Conservation (phyloP, 2,329 filamentous ascomycete species). For the Aspergillus bombycis region DNA sequence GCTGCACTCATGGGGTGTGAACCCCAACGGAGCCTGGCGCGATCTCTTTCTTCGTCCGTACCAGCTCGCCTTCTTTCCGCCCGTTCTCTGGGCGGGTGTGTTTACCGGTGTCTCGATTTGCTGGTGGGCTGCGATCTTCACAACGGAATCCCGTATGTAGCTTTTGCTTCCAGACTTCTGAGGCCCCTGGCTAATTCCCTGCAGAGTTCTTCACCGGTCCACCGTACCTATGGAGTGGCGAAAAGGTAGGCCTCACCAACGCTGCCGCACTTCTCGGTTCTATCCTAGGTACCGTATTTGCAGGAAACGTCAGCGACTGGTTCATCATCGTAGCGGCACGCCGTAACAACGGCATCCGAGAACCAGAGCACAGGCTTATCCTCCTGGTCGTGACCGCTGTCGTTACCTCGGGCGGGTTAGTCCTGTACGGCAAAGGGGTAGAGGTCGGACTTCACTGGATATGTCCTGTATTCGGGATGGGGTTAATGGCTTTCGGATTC, state of each 20-base stretch:
- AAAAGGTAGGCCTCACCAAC: constrained; percentile 3
- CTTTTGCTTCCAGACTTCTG: no score
- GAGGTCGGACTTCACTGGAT: background rate
- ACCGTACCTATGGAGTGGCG: constrained; percentile 2
- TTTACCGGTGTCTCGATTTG: constrained; percentile 5
- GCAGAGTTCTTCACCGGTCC: constrained; percentile 6
- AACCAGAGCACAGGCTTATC: constrained; percentile 31
- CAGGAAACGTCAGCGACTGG: constrained; percentile 29
- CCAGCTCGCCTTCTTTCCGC: background rate
- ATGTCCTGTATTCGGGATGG: constrained; percentile 2
- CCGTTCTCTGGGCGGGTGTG: background rate
- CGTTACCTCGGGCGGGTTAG: background rate
- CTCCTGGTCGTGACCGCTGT: constrained; percentile 13
- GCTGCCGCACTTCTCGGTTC: background rate
- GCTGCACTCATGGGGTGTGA: background rate
- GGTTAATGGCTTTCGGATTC: constrained; percentile 7
- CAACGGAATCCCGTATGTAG: constrained; percentile 3
- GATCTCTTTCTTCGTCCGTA: background rate
- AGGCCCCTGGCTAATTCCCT: background rate
- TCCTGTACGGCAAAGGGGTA: constrained; percentile 7
- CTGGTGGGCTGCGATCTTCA: constrained; percentile 9
- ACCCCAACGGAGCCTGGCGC: background rate
- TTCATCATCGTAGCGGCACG: constrained; percentile 26
- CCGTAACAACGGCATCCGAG: constrained; percentile 28
- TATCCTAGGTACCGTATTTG: constrained; percentile 8